A percentile compares a stretch with the other conserved stretches of the same genome.
Conservation (phyloP, 352 stramenopile genomes). For the Globisporangium polare region DNA sequence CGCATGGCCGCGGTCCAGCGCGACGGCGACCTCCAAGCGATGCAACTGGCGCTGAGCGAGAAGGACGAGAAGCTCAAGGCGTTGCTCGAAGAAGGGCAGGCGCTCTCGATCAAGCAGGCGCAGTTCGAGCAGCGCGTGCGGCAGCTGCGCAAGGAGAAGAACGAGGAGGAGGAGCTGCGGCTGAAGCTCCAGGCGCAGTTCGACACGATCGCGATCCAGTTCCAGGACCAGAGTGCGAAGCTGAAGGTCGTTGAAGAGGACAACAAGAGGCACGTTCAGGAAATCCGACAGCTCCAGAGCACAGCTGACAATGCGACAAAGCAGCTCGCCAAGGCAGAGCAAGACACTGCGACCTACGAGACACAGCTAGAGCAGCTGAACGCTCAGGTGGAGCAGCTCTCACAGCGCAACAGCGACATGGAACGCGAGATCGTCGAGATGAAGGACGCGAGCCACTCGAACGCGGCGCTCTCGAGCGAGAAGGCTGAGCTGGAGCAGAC, state of each 20-base stretch:
- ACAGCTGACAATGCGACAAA: conserved; percentile 18
- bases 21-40: conserved; percentile 40
- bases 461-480: conserved; percentile 44
- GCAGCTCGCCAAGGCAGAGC: conserved; percentile 32
- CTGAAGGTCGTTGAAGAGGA: conserved; percentile 49
- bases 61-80: conserved; percentile 72
- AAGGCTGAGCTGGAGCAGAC: conserved; percentile 59
- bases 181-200: conserved; percentile 50
- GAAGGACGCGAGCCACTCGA: conserved; percentile 40
- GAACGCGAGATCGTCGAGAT: conserved; percentile 33
- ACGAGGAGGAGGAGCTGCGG: conserved; percentile 61
- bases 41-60: conserved; percentile 62
- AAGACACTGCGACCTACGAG: conserved; percentile 16
- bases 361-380: conserved; percentile 24
- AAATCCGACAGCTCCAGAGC: conserved; percentile 31
- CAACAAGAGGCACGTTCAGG: conserved; percentile 31
- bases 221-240: conserved; percentile 43
- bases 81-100: conserved; percentile 69
- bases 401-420: conserved; percentile 29
- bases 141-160: conserved; percentile 71
- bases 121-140: conserved; percentile 70
- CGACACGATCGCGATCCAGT: conserved; percentile 40
- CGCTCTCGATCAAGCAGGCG: conserved; percentile 73
- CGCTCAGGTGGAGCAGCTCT: conserved; percentile 25
- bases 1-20: conserved; percentile 33